phyloP scores from a whole-genome alignment of 345 rosid species.

The Hibiscus mutabilis region DNA sequence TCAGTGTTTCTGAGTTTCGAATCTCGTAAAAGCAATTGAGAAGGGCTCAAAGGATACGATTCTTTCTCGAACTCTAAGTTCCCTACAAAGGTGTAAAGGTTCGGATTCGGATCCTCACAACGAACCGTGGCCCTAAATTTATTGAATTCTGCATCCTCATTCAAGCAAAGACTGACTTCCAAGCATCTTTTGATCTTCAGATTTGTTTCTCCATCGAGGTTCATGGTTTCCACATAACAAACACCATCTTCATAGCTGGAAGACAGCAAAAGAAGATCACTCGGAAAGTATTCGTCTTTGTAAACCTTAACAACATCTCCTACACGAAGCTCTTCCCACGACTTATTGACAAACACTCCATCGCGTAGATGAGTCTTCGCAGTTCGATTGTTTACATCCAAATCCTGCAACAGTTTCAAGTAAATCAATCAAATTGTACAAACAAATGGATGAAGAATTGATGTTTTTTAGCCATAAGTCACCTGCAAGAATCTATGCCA shows the following conservation, averaged over 20 bases:
- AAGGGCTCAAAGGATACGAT: constrained; percentile 44
- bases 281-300: constrained; percentile 55
- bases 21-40: constrained; percentile 60
- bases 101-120: constrained; percentile 78
- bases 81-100: constrained; percentile 63
- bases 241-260: constrained; percentile 74
- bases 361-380: constrained; percentile 35
- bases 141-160: constrained; percentile 38
- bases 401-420: constrained; percentile 30
- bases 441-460: not conserved
- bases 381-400: constrained; percentile 42
- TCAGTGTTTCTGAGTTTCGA: constrained; percentile 70
- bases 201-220: constrained; percentile 79
- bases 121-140: constrained; percentile 33
- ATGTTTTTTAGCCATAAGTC: not conserved
- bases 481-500: constrained; percentile 43
- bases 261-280: constrained; percentile 60
- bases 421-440: not conserved
- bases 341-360: constrained; percentile 37
- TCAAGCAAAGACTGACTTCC: constrained; percentile 42
- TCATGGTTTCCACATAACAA: constrained; percentile 84
- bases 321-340: constrained; percentile 49
- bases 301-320: constrained; percentile 62
- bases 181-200: constrained; percentile 59
- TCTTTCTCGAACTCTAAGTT: constrained; percentile 42